Evolutionary conservation across 1,284 basidiomycete genomes (phyloP).

Genomic region (Macrocystidia cucumis): DNA sequence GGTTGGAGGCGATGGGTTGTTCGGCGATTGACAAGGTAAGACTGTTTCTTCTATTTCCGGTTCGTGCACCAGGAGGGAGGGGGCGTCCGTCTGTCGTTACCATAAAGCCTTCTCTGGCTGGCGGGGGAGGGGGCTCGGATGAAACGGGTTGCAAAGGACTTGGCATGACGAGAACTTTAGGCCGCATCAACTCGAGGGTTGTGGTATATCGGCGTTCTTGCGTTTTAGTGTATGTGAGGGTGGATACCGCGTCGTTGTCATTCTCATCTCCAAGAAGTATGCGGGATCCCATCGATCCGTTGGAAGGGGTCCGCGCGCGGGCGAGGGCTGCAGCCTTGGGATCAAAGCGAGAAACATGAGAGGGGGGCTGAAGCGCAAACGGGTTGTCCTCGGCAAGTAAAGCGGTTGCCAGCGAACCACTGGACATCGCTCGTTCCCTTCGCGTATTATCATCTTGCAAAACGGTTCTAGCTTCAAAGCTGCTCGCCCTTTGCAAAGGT

Average conservation of each 20-base stretch:
- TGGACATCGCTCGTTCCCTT: conserved; percentile 26
- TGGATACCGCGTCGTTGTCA: conserved; percentile 45
- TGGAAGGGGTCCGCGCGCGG: conserved; percentile 60
- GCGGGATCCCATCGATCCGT: conserved; percentile 57
- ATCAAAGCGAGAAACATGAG: conserved; percentile 63
- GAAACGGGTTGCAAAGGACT: conserved; percentile 62
- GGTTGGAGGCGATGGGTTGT: conserved; percentile 49
- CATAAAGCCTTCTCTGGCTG: conserved; percentile 49
- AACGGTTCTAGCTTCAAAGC: conserved; percentile 36
- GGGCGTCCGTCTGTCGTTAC: conserved; percentile 59
- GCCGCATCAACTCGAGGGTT: conserved; percentile 67
- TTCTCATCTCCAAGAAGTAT: no score
- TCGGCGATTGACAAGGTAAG: conserved; percentile 20
- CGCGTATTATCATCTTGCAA: conserved; percentile 20
- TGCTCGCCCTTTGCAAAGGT: conserved; percentile 15
- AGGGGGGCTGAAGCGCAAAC: conserved; percentile 54
- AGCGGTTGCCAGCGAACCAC: conserved; percentile 28
- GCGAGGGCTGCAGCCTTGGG: conserved; percentile 52
- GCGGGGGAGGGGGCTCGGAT: conserved; percentile 21
- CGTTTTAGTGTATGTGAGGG: conserved; percentile 25
- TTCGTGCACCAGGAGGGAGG: conserved; percentile 57
- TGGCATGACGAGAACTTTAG: conserved; percentile 81
- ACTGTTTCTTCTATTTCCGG: conserved; percentile 40
- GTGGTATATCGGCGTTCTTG: conserved; percentile 57
- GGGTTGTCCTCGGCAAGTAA: conserved; percentile 42